Conservation (phyloP, 2,329 filamentous ascomycete species). For the Hymenoscyphus fraxineus region DNA sequence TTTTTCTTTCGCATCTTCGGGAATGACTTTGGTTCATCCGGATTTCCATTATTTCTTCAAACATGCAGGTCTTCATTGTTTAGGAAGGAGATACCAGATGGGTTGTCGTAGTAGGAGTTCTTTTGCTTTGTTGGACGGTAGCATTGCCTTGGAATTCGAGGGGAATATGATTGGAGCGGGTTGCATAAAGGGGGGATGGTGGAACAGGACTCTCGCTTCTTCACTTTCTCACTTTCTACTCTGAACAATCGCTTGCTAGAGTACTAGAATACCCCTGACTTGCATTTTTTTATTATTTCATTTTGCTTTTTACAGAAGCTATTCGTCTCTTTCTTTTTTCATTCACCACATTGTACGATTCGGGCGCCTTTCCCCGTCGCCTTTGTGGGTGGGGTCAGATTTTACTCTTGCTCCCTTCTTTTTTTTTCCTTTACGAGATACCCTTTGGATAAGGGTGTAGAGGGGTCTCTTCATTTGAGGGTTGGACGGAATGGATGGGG, state of each 20-base stretch:
- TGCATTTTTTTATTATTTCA: conserved; percentile 5
- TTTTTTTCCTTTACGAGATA: conserved; percentile 1
- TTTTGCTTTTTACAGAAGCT: neutral
- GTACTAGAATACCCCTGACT: conserved; percentile 10
- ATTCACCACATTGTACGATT: neutral
- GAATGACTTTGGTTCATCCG: neutral
- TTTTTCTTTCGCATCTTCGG: conserved; percentile 18
- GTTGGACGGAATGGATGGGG: neutral
- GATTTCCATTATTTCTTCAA: neutral
- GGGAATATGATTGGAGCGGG: conserved; percentile 5
- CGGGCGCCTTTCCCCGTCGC: neutral
- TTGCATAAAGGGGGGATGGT: conserved; percentile 9
- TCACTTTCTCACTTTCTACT: conserved; percentile 6
- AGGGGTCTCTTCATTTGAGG: neutral
- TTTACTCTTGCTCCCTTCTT: neutral
- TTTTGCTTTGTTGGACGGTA: conserved; percentile 12
- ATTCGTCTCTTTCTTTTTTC: neutral
- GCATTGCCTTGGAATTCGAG: conserved; percentile 10
- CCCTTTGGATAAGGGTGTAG: neutral
- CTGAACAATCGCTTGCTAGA: conserved; percentile 8
- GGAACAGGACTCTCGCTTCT: conserved; percentile 9
- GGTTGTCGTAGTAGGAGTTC: conserved; percentile 9
- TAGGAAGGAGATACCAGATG: conserved; percentile 13
- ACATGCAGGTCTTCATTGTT: conserved; percentile 4
- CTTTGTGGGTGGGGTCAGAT: neutral